phyloP scores from a whole-genome alignment of 805 yeast species.

The Metschnikowia corniflorae region DNA sequence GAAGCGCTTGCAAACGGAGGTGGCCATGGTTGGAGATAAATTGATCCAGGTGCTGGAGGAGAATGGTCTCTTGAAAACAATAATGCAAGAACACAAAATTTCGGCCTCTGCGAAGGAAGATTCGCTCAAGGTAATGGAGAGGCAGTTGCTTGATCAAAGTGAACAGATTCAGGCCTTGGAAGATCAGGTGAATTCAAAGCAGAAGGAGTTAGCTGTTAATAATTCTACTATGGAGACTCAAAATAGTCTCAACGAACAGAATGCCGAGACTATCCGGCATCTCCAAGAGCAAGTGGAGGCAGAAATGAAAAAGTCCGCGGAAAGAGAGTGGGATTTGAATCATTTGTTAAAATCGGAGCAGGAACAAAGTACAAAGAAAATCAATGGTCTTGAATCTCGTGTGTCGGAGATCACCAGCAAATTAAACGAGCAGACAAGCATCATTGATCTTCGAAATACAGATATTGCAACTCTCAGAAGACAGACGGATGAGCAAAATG shows the following conservation, averaged over 20 bases:
- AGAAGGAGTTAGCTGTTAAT: not conserved
- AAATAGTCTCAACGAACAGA: not conserved
- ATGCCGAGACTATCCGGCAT: not conserved
- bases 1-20: not conserved
- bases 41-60: not conserved
- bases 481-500: not conserved
- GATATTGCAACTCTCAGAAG: not conserved
- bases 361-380: not conserved
- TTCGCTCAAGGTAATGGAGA: not conserved
- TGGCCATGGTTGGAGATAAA: not conserved
- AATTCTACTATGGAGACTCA: conserved; percentile 1
- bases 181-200: not conserved
- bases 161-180: not conserved
- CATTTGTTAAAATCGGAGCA: not conserved
- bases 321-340: not conserved
- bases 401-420: conserved; percentile 2
- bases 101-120: not conserved
- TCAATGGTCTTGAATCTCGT: not conserved
- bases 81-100: not conserved
- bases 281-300: not conserved
- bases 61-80: not conserved
- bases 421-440: not conserved
- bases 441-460: not conserved
- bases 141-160: not conserved
- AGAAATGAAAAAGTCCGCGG: not conserved